Evolutionary conservation across 176 grass and related monocot genomes (phyloP), one percentile per base, ranked within the genome.

Genomic region (Aegilops longissima): DNA sequence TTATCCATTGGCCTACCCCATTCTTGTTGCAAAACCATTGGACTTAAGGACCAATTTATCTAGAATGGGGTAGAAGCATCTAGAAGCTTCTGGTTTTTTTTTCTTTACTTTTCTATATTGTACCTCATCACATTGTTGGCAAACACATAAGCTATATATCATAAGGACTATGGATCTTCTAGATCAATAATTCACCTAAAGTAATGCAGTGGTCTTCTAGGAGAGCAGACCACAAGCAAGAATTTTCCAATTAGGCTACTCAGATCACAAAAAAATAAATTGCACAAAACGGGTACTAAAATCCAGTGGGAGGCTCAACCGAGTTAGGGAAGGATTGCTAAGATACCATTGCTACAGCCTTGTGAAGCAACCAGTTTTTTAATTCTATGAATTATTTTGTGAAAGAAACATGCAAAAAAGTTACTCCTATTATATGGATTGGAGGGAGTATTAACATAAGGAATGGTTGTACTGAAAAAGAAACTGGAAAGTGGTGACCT

Each of bases 81-180:
- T 58, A 58, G 54, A 58, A 58, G 54, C 54, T 58, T 58, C 17
- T 58, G 16, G 25, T 25, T 0, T 58, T 58, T 58, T 21, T 58
- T 58, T 1, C 14, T 21, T 3, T 21, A 21, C 54, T 58, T 58
- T 58, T 58, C 18, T 58, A 58, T 58, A 21, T 21, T 58, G 16
- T 58, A 58, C 54, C 18, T 58, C 54, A 58, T 58, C 54, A 21
- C 54, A 58, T 58, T 25, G 21, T 17, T 64, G 42, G 54, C 20
- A 64, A 64, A 74, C 61, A 25, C 29, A 64, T 49, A 34, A 49
- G 30, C 38, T 82, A 82, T 54, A 76, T 75, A 47, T 66, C 59
- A 34, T 29, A 38, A 79, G 34, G 61, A 61, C 21, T 34, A 58
- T 23, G 13, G 16, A 44, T 20, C 56, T 31, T 61, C 35, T 62